Conservation (phyloP, 257 asterid species). For the Hygrophila difformis region DNA sequence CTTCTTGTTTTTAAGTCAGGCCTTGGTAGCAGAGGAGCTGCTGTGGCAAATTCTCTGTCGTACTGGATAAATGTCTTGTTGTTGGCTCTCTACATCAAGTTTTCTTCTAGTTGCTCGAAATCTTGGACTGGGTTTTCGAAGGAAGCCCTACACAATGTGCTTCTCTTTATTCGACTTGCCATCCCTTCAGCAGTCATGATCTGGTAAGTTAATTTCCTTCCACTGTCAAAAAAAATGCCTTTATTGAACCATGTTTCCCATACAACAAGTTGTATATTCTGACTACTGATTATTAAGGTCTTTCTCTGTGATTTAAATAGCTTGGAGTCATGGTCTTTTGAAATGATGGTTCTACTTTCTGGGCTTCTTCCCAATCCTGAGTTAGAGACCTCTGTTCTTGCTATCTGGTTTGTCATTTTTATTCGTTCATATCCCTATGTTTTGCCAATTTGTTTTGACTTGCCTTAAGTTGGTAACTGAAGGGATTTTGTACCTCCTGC, state of each 20-base stretch:
- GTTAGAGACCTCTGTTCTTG: constrained; percentile 78
- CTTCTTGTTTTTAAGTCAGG: constrained; percentile 50
- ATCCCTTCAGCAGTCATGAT: constrained; percentile 87
- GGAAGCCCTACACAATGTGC: constrained; percentile 44
- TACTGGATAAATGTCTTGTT: constrained; percentile 53
- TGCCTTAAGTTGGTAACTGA: not conserved
- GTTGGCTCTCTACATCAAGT: constrained; percentile 44
- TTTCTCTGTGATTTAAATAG: constrained; percentile 26
- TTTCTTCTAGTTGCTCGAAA: constrained; percentile 46
- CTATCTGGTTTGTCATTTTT: constrained; percentile 43
- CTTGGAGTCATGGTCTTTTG: constrained; percentile 84
- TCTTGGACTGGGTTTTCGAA: constrained; percentile 74
- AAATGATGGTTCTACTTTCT: constrained; percentile 79
- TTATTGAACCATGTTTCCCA: not conserved
- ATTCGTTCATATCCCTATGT: not conserved
- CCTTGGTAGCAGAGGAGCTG: constrained; percentile 68
- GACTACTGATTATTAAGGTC: not conserved
- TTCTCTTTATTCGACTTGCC: constrained; percentile 50
- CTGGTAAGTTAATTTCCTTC: constrained; percentile 29
- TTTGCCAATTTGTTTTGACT: not conserved
- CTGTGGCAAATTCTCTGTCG: constrained; percentile 51
- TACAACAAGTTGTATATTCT: not conserved
- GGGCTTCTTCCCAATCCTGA: constrained; percentile 86
- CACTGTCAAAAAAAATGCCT: no score
- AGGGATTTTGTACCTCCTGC: constrained; percentile 12